These are phyloP conservation scores for Fusarium azukiicola DNA, from an alignment of 2,329 filamentous ascomycete genomes.

Conservation along the genomic window DNA sequence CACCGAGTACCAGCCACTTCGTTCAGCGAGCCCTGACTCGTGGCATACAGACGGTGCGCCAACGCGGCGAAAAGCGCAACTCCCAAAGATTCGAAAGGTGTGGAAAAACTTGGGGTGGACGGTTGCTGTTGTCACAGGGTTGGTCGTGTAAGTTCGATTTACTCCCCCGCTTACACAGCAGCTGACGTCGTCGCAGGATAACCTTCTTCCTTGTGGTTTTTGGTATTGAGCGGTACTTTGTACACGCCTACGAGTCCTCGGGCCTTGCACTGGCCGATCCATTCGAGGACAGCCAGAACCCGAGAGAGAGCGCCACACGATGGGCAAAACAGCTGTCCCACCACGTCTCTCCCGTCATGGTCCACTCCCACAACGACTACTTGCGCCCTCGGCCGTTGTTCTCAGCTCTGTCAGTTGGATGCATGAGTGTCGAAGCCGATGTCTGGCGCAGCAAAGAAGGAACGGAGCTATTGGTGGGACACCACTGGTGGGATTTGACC, in stretches of 20 bases:
- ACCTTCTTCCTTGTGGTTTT: conserved; percentile 40
- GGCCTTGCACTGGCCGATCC: conserved; percentile 37
- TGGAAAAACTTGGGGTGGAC: conserved; percentile 25
- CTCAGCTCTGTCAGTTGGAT: conserved; percentile 79
- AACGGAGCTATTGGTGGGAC: conserved; percentile 79
- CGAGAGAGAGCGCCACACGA: conserved; percentile 35
- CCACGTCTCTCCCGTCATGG: conserved; percentile 45
- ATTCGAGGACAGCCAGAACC: conserved; percentile 32
- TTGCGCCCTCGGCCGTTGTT: conserved; percentile 82
- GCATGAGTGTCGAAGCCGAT: conserved; percentile 83
- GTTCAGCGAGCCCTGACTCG: neutral
- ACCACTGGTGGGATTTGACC: conserved; percentile 71
- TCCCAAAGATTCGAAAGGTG: neutral
- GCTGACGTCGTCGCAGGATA: conserved; percentile 30
- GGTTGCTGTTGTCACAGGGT: conserved; percentile 10
- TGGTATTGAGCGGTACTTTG: conserved; percentile 36
- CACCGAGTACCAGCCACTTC: conserved; percentile 14
- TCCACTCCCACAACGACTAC: conserved; percentile 86
- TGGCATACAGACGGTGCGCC: neutral
- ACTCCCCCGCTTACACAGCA: neutral
- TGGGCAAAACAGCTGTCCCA: conserved; percentile 45
- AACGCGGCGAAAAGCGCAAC: neutral
- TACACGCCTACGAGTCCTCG: conserved; percentile 43
- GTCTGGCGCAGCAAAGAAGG: conserved; percentile 78
- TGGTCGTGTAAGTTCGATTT: conserved; percentile 37